Conservation (phyloP, 306 rosid genomes). For the Cicer yamashitae region DNA sequence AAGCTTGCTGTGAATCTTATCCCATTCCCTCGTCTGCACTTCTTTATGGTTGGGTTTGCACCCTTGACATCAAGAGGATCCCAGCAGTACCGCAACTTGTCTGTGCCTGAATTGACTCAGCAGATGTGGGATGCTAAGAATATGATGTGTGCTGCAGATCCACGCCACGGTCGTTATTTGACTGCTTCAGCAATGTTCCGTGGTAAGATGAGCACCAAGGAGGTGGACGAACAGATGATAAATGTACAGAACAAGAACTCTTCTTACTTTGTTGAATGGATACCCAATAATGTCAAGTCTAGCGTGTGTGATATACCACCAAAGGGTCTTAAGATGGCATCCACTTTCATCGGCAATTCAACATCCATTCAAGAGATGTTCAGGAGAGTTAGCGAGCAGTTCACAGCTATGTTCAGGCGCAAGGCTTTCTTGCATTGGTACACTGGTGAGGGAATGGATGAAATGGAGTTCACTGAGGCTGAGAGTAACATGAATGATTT, state of each 20-base stretch:
- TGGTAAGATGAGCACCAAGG: constrained; percentile 93
- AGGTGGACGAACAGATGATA: constrained; percentile 88
- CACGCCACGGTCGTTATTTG: constrained; percentile 84
- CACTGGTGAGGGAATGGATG: constrained; percentile 95
- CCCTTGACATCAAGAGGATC: constrained; percentile 91
- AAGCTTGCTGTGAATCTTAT: constrained; percentile 86
- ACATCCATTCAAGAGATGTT: constrained; percentile 90
- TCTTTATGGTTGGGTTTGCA: constrained; percentile 95
- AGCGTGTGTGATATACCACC: constrained; percentile 91
- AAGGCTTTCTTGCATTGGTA: constrained; percentile 80
- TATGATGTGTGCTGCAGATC: constrained; percentile 91
- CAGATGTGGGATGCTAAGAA: constrained; percentile 69
- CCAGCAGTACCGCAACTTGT: constrained; percentile 76
- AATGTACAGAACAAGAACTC: constrained; percentile 89
- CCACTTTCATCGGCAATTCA: constrained; percentile 79
- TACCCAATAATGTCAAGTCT: constrained; percentile 84
- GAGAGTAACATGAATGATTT: constrained; percentile 89
- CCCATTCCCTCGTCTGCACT: constrained; percentile 89
- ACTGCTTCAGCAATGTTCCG: constrained; percentile 93
- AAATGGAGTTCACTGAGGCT: constrained; percentile 93
- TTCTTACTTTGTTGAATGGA: constrained; percentile 88
- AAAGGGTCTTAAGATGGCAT: constrained; percentile 75
- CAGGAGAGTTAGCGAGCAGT: constrained; percentile 92
- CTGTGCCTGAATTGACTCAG: constrained; percentile 62
- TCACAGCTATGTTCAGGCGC: constrained; percentile 92